Base-by-base conservation (phyloP, 2,329 filamentous ascomycete genomes). In the Cladosporium halotolerans region DNA sequence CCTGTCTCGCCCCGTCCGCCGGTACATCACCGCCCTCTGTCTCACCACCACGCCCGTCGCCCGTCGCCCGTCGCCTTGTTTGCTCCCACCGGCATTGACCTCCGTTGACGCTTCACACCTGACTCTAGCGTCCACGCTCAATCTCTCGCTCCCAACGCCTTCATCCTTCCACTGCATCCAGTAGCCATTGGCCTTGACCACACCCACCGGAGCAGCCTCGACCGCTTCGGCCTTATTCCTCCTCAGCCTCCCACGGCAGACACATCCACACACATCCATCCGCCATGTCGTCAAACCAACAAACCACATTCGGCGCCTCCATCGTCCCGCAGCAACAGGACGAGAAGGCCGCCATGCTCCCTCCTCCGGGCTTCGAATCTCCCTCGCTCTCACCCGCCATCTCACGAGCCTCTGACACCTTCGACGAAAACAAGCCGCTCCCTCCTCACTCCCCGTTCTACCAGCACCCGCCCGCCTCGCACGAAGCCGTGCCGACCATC, bases 391-490 rank as follows among this genome's bases (percentile, higher is more conserved):
- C 67, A 45, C 66, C 66, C 16, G 60, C 60, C 31, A 62, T 61
- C 45, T 66, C 69, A 10, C 57, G 58, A 42, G 63, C 67, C 47
- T 62, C 67, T n/a, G 57, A 59, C 56, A 55, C 56, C 56, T 65
- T 55, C 63, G 65, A 60, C 43, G 61, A 59, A 42, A 58, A 60
- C 52, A 70, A 72, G 52, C 71, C 58, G 9, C 51, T 61, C 10
- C 61, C 64, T 9, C 56, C 72, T 23, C 71, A 73, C 67, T 73
- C 72, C 34, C 71, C 73, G 50, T 76, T 76, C 66, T 76, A 76
- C 69, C 68, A 70, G 55, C 74, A 76, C 63, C 72, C 72, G 23
- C 70, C 73, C 16, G 70, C 71, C 54, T 74, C 72, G n/a, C 64
- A 73, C 63, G 69, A 72, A 47, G 58, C 60, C 43, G 55, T 63